A percentile compares a stretch with the other conserved stretches of the same genome.
Conservation (phyloP, 2,329 filamentous ascomycete genomes). For the Rachicladosporium sp. region DNA sequence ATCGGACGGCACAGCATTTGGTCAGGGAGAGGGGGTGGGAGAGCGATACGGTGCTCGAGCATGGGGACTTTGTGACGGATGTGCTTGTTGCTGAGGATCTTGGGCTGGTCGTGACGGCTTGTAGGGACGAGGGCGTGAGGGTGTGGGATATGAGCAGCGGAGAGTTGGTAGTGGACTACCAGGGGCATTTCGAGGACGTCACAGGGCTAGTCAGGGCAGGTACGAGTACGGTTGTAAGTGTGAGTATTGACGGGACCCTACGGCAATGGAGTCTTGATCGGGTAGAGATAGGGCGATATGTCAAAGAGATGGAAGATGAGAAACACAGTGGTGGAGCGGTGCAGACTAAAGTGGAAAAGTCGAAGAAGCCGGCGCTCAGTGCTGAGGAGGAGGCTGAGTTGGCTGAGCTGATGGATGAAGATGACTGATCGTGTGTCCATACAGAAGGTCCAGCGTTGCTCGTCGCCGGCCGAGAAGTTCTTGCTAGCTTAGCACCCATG, state of each 20-base stretch:
- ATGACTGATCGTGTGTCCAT: constrained; percentile 30
- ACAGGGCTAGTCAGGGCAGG: constrained; percentile 57
- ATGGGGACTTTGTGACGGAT: constrained; percentile 84
- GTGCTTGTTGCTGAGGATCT: constrained; percentile 53
- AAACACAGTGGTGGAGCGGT: constrained; percentile 37
- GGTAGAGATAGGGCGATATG: constrained; percentile 44
- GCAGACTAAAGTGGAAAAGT: not conserved
- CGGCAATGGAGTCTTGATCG: constrained; percentile 67
- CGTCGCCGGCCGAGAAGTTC: too few species aligned
- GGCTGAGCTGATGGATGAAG: constrained; percentile 76
- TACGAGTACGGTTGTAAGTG: constrained; percentile 52
- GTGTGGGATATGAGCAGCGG: constrained; percentile 56
- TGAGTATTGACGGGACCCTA: constrained; percentile 81
- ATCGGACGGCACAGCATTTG: constrained; percentile 76
- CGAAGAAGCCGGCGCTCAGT: constrained; percentile 41
- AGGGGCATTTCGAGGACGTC: constrained; percentile 87
- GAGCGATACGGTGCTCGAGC: constrained; percentile 57
- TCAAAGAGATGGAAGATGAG: constrained; percentile 38
- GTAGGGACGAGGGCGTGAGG: constrained; percentile 81
- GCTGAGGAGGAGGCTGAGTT: constrained; percentile 88
- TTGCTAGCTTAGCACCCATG: not conserved
- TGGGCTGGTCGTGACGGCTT: constrained; percentile 75
- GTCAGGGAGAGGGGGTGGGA: constrained; percentile 56
- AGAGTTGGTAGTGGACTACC: constrained; percentile 24
- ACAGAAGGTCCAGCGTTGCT: too few species aligned